Conservation (phyloP, 148 eudicot species). For the Polygonum aviculare region DNA sequence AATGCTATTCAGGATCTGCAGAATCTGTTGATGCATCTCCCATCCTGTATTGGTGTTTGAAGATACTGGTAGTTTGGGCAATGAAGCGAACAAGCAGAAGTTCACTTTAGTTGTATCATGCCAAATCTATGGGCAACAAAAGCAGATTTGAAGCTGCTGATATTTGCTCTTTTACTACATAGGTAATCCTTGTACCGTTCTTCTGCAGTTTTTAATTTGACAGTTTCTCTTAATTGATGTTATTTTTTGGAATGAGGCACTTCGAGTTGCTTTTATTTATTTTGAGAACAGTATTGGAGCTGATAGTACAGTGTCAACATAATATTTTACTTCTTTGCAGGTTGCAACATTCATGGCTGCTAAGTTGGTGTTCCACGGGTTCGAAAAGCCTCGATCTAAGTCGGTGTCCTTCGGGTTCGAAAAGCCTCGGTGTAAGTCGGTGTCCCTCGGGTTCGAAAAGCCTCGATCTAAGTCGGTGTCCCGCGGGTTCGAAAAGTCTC, state of each 20-base stretch:
- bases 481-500: too few relatives aligned
- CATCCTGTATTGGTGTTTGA: not conserved
- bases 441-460: too few relatives aligned
- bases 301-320: conserved; percentile 40
- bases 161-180: conserved; percentile 68
- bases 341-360: too few relatives aligned
- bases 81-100: conserved; percentile 74
- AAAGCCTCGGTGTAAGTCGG: too few relatives aligned
- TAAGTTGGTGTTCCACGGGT: too few relatives aligned
- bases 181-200: conserved; percentile 33
- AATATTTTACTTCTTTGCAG: conserved; percentile 21
- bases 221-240: not conserved
- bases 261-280: conserved; percentile 97
- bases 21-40: not conserved
- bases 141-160: conserved; percentile 93
- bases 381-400: too few relatives aligned
- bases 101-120: conserved; percentile 97
- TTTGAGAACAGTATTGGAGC: conserved; percentile 51
- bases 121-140: conserved; percentile 99
- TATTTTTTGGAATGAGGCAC: conserved; percentile 78
- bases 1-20: not conserved
- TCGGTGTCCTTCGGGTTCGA: too few relatives aligned
- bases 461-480: too few relatives aligned
- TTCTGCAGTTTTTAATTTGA: conserved; percentile 2
- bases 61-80: not conserved